Percentiles rank a stretch among this genome's conserved stretches.
These are phyloP conservation scores for Serendipita indica DNA, from an alignment of 768 basidiomycete genomes.

Conservation along the genomic window DNA sequence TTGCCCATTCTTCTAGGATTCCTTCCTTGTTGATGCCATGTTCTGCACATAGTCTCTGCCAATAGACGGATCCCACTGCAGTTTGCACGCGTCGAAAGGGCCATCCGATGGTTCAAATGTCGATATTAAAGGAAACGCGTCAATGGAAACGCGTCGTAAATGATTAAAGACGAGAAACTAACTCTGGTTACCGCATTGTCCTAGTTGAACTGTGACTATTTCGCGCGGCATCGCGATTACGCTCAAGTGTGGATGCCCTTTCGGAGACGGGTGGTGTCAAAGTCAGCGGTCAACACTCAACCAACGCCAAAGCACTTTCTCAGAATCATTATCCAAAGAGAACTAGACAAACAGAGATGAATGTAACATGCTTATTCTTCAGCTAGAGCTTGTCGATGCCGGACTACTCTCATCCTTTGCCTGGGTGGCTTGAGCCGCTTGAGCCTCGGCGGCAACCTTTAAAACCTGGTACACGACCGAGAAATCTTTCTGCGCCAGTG, in stretches of 20 bases:
- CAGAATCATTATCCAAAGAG: too few relatives aligned
- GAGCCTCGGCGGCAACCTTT: slow-evolving; percentile 19
- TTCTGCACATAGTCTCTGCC: slow-evolving; percentile 96
- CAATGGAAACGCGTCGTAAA: slow-evolving; percentile 8
- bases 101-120: not conserved
- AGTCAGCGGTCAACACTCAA: too few relatives aligned
- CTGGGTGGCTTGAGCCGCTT: not conserved
- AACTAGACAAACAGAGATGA: too few relatives aligned
- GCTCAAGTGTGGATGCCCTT: too few relatives aligned
- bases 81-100: not conserved
- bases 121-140: not conserved
- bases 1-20: slow-evolving; percentile 93
- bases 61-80: slow-evolving; percentile 90
- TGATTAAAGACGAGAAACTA: slow-evolving; percentile 20
- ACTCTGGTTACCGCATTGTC: slow-evolving; percentile 92
- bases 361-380: too few relatives aligned
- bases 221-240: slow-evolving; percentile 80
- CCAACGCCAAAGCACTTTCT: too few relatives aligned
- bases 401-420: too few relatives aligned
- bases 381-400: too few relatives aligned
- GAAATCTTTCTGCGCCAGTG: slow-evolving; percentile 59
- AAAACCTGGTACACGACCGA: slow-evolving; percentile 65
- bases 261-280: too few relatives aligned
- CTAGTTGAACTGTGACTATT: slow-evolving; percentile 71
- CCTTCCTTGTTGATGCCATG: slow-evolving; percentile 96